These are phyloP conservation scores for Colletotrichum acutatum DNA, from an alignment of 2,329 filamentous ascomycete species.

Conservation along the genomic window DNA sequence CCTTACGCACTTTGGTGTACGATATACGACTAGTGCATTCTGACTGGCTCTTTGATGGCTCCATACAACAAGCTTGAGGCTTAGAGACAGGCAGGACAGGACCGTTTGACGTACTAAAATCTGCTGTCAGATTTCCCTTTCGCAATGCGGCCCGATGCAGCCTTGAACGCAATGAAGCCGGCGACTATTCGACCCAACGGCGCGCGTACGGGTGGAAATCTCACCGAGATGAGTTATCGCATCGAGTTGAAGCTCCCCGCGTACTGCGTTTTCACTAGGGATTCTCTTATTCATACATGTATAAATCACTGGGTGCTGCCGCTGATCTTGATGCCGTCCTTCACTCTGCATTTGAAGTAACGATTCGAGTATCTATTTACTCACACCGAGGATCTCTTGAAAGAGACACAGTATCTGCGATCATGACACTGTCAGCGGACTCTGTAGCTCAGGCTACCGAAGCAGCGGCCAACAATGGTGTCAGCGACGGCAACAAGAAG, in stretches of 20 bases:
- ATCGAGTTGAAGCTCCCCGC: not conserved
- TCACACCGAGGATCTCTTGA: not conserved
- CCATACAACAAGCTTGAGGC: not conserved
- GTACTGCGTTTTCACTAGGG: not conserved
- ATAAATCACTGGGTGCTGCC: not conserved
- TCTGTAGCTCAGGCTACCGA: not conserved
- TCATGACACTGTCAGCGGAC: slow-evolving; percentile 23
- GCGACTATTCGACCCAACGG: not conserved
- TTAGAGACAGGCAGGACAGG: not conserved
- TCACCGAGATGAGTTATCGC: not conserved
- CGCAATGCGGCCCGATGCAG: not conserved
- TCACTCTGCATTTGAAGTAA: too few species aligned
- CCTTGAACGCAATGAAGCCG: not conserved
- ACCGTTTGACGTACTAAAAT: slow-evolving; percentile 8
- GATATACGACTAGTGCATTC: not conserved
- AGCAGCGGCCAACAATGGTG: slow-evolving; percentile 3
- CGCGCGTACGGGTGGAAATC: not conserved
- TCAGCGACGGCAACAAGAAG: slow-evolving; percentile 31
- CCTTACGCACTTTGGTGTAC: not conserved
- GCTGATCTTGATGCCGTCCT: not conserved
- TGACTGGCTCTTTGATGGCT: not conserved
- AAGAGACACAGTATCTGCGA: not conserved
- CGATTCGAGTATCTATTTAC: not conserved
- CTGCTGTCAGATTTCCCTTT: slow-evolving; percentile 14
- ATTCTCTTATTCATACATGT: not conserved